A percentile compares a stretch with the other conserved stretches of the same genome.
These are phyloP conservation scores for Cercophora newfieldiana DNA, from an alignment of 495 filamentous ascomycete species.

Conservation along the genomic window DNA sequence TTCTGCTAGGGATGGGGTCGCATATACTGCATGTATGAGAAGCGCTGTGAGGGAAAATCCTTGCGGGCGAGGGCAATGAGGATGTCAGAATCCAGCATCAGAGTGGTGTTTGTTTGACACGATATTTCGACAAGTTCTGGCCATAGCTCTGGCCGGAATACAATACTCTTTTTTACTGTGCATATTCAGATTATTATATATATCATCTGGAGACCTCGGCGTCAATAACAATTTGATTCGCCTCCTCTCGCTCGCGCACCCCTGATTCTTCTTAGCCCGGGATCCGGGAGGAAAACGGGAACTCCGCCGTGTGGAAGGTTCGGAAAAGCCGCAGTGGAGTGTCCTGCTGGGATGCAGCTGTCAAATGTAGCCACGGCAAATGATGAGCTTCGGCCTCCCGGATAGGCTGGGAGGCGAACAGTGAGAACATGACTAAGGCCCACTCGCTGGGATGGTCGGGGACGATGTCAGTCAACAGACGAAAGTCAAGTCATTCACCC, in stretches of 20 bases:
- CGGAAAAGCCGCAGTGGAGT: slow-evolving; percentile 22
- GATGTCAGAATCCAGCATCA: not conserved
- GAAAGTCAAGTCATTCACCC: not conserved
- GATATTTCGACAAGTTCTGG: not conserved
- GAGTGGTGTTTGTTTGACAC: not conserved
- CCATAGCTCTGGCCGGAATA: not conserved
- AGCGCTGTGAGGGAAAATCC: not conserved
- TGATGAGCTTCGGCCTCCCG: not conserved
- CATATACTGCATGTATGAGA: not conserved
- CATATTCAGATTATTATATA: not conserved
- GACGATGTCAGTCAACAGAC: not conserved
- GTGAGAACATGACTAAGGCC: slow-evolving; percentile 12
- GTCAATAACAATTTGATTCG: not conserved
- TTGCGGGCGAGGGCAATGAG: not conserved
- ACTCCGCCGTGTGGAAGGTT: slow-evolving; percentile 20
- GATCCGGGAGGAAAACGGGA: not conserved
- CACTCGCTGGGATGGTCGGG: not conserved
- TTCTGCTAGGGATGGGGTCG: not conserved
- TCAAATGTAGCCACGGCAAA: not conserved
- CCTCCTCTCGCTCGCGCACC: not conserved
- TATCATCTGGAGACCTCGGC: not conserved
- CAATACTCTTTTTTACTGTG: not conserved
- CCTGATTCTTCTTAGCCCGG: not conserved
- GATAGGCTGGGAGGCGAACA: slow-evolving; percentile 2
- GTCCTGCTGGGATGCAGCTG: not conserved